These are phyloP conservation scores for Pseudodiploospora longispora DNA, from an alignment of 2,329 filamentous ascomycete species.

Conservation along the genomic window DNA sequence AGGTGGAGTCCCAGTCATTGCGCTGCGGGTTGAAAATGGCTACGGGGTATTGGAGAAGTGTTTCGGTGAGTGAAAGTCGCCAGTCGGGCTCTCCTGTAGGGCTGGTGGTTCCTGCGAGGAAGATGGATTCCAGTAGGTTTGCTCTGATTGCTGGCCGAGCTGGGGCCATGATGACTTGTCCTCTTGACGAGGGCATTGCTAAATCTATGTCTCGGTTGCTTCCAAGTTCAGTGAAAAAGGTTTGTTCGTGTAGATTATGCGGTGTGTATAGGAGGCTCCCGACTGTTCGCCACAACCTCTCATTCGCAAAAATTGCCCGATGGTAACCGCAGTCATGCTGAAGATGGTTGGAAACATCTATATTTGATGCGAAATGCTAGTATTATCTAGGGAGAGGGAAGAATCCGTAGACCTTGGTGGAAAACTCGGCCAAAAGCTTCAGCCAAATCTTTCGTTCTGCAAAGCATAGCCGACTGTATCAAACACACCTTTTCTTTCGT, in stretches of 20 bases:
- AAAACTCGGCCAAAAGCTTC: too few species aligned
- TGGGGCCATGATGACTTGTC: conserved; percentile 24
- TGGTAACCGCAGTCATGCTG: too few species aligned
- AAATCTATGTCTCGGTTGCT: not conserved
- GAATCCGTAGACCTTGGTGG: too few species aligned
- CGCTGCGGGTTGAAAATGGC: conserved; percentile 52
- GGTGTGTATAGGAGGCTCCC: not conserved
- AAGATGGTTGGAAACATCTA: too few species aligned
- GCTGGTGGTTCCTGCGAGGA: conserved; percentile 52
- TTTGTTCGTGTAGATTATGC: not conserved
- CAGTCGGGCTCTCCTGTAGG: conserved; percentile 35
- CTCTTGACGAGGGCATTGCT: not conserved
- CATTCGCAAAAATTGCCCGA: too few species aligned
- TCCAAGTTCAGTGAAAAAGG: not conserved
- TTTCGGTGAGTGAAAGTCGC: conserved; percentile 36
- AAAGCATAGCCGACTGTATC: too few species aligned
- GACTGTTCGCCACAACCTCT: too few species aligned
- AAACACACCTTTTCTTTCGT: too few species aligned
- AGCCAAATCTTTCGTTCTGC: too few species aligned
- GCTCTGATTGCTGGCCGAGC: conserved; percentile 5
- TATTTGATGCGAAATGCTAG: too few species aligned
- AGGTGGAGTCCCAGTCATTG: conserved; percentile 46
- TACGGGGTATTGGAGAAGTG: conserved; percentile 36
- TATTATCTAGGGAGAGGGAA: too few species aligned
- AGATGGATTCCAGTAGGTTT: conserved; percentile 31